These are phyloP conservation scores for Nectriaceae sp. DNA, from an alignment of 2,329 filamentous ascomycete genomes.

Conservation along the genomic window DNA sequence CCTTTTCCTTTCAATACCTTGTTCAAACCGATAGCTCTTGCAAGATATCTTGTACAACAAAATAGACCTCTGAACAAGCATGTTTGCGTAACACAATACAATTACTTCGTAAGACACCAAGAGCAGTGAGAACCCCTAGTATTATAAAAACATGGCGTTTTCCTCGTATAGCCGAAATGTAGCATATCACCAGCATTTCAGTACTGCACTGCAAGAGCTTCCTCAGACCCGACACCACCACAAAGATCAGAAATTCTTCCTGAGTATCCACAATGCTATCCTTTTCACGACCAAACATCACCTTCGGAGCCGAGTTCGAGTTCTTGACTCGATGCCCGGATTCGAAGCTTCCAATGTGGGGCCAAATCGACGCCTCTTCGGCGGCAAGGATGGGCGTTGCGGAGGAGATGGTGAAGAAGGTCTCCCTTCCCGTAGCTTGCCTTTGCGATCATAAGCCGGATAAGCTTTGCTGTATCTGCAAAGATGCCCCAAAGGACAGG, in stretches of 20 bases:
- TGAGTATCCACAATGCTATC: background rate
- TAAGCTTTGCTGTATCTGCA: background rate
- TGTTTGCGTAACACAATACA: too few species aligned
- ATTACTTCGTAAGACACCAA: too few species aligned
- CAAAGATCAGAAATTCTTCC: background rate
- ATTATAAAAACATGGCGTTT: too few species aligned
- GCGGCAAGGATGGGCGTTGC: slow-evolving; percentile 10
- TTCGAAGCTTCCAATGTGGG: background rate
- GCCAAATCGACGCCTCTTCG: background rate
- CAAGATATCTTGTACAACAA: too few species aligned
- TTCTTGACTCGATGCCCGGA: slow-evolving; percentile 14
- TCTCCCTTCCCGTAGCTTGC: slow-evolving; percentile 4
- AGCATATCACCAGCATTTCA: too few species aligned
- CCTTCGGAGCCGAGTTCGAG: slow-evolving; percentile 27
- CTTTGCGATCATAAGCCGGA: slow-evolving; percentile 2
- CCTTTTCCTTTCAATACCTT: too few species aligned
- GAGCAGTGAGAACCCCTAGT: too few species aligned
- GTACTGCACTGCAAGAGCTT: too few species aligned
- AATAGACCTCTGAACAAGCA: too few species aligned
- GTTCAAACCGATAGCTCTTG: too few species aligned
- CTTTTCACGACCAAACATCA: slow-evolving; percentile 3
- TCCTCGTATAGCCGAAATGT: too few species aligned
- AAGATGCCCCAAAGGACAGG: background rate
- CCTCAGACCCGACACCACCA: too few species aligned
- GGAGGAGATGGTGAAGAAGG: background rate